phyloP scores from a whole-genome alignment of 164 flowering plant genomes.

The Warburgia ugandensis region DNA sequence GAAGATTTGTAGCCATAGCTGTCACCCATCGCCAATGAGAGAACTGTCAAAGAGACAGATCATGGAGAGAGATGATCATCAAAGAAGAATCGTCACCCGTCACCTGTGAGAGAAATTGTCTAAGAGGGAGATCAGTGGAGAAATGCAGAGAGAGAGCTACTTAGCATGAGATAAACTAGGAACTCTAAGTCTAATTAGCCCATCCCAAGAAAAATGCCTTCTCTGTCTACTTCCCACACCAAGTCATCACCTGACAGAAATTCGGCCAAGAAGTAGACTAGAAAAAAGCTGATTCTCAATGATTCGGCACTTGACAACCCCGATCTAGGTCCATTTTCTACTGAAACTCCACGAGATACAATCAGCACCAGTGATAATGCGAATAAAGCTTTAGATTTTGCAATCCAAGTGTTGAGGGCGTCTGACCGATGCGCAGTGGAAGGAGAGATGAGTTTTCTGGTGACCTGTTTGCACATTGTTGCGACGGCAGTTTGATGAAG shows the following conservation, averaged over 20 bases:
- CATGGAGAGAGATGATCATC: too few species aligned
- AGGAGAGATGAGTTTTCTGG: conserved; percentile 72
- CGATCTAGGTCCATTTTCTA: conserved; percentile 92
- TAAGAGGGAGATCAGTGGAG: too few species aligned
- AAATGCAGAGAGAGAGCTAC: too few species aligned
- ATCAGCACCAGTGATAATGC: conserved; percentile 93
- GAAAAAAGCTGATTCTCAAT: conserved; percentile 22
- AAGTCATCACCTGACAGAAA: conserved; percentile 56
- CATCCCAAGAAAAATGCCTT: conserved; percentile 40
- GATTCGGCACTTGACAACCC: conserved; percentile 89
- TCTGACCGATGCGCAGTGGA: conserved; percentile 71
- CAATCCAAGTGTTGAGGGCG: conserved; percentile 74
- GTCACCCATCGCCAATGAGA: too few species aligned
- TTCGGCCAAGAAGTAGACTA: conserved; percentile 44
- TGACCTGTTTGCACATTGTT: conserved; percentile 91
- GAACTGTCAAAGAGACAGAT: too few species aligned
- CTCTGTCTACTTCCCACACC: conserved; percentile 60
- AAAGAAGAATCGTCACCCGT: too few species aligned
- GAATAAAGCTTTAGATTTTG: conserved; percentile 75
- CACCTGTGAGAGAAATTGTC: too few species aligned
- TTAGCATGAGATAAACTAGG: too few species aligned
- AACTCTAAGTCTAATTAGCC: conserved; percentile 38
- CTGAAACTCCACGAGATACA: conserved; percentile 86
- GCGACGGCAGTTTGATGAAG: conserved; percentile 91
- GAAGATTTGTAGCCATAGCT: too few species aligned